These are phyloP conservation scores for Epichloe aotearoae DNA, from an alignment of 2,329 filamentous ascomycete genomes.

Conservation along the genomic window DNA sequence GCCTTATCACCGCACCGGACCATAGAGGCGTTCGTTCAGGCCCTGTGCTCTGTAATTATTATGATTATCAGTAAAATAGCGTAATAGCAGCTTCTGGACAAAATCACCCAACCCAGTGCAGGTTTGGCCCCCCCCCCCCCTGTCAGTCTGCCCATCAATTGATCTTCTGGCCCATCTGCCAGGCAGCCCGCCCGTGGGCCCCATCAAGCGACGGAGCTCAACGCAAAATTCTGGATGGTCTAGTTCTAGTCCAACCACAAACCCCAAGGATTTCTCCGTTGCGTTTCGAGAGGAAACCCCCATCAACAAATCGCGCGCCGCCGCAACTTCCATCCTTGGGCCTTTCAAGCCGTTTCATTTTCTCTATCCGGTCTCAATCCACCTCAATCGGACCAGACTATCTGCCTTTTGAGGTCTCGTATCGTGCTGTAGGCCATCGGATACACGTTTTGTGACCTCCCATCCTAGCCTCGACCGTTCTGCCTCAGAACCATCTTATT, in stretches of 20 bases:
- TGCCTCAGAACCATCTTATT: conserved; percentile 17
- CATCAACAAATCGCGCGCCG: conserved; percentile 20
- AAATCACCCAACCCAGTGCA: not conserved
- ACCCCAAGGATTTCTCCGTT: conserved; percentile 23
- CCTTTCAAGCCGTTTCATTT: conserved; percentile 4
- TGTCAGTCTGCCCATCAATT: not conserved
- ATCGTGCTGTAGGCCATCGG: not conserved
- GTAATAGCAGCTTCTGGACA: not conserved
- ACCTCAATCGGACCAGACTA: conserved; percentile 4
- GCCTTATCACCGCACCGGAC: too few species aligned
- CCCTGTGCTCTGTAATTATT: too few species aligned
- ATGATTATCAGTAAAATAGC: too few species aligned
- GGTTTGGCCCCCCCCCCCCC: not conserved
- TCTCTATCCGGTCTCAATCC: conserved; percentile 8
- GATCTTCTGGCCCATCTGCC: not conserved
- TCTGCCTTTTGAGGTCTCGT: conserved; percentile 1
- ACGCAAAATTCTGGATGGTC: conserved; percentile 26
- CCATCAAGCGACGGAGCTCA: conserved; percentile 25
- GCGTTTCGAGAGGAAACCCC: conserved; percentile 17
- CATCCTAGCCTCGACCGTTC: conserved; percentile 9
- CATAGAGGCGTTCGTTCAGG: too few species aligned
- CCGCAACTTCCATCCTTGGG: conserved; percentile 3
- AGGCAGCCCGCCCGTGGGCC: not conserved
- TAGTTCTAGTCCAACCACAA: conserved; percentile 11
- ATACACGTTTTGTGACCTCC: conserved; percentile 5